Conservation (phyloP, 371 early-diverging fungal species). For the Lichtheimia hyalospora region DNA sequence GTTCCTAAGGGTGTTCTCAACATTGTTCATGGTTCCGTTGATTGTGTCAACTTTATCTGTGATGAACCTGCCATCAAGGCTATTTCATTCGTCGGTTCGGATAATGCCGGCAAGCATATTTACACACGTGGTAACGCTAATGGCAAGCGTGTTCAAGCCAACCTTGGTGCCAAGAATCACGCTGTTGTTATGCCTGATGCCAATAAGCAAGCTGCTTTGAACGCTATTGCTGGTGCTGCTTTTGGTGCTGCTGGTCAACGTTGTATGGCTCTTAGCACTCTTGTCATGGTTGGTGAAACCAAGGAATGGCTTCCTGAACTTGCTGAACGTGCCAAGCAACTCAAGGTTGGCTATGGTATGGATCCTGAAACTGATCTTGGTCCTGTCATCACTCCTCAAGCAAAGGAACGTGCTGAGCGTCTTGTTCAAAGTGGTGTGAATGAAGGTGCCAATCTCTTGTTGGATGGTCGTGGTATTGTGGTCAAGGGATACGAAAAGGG, state of each 20-base stretch:
- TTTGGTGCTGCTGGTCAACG: conserved; percentile 98
- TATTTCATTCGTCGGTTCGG: conserved; percentile 94
- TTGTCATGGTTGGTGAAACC: conserved; percentile 89
- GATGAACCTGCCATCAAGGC: conserved; percentile 87
- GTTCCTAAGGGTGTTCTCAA: conserved; percentile 94
- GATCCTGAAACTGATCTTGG: conserved; percentile 89
- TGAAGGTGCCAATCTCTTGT: conserved; percentile 86
- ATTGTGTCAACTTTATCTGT: conserved; percentile 93
- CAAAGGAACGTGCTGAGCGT: conserved; percentile 77
- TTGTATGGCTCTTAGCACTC: conserved; percentile 93
- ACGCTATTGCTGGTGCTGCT: conserved; percentile 91
- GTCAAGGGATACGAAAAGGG: conserved; percentile 82
- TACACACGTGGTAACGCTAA: conserved; percentile 85
- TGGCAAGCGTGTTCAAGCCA: conserved; percentile 97
- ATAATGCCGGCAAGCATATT: conserved; percentile 83
- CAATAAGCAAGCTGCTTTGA: conserved; percentile 86
- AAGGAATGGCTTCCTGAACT: conserved; percentile 89
- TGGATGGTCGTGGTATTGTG: conserved; percentile 87
- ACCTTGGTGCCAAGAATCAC: conserved; percentile 98
- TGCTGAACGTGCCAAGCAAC: conserved; percentile 80
- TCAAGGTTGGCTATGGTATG: conserved; percentile 89
- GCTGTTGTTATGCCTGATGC: conserved; percentile 95
- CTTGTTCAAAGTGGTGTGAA: conserved; percentile 84
- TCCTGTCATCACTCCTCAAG: conserved; percentile 85
- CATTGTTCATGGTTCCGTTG: conserved; percentile 88